Base-by-base conservation (phyloP, 2,329 filamentous ascomycete species). In the Ceratocystis albifundus region DNA sequence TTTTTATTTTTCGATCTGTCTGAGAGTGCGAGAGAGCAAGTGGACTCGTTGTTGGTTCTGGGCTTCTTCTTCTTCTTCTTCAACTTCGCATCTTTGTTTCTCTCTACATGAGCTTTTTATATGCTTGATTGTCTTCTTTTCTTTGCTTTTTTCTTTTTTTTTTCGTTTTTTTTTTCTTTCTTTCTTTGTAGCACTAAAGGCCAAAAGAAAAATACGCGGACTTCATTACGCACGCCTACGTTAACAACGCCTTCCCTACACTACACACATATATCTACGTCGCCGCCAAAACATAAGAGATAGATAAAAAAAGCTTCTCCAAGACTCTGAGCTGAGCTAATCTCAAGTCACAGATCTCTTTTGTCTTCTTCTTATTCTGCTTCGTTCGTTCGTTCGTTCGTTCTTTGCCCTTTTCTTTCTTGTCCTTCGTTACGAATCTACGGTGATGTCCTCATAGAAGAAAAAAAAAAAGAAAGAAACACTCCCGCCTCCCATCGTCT, bases 361-460 rank as follows among this genome's bases (percentile, higher is more conserved):
- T 62, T 36, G 61, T 61, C 28, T 46, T 66, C 20, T 50, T 45
- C 30, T 30, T 12, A 57, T 5, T 48, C 57, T 44, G 41, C 20
- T 66, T 67, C 50, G 30, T 32, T 59, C 46, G 46, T 66, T 67
- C 50, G 30, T 32, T 59, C 46, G 46, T 55, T 65, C 30, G 44
- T 36, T 41, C 59, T 57, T 12, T 20, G 28, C 25, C 22, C 48
- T 20, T 64, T 41, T 46, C 30, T 25, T 44, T 46, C 44, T 55
- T 59, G 36, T 48, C 28, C 61, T 57, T 66, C 17, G 46, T 66
- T 63, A 66, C 62, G 65, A 67, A 64, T 64, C 32, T 32, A 67
- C 45, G 65, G 61, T 64, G 25, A 67, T 64, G 61, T 61, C 61
- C 65, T 59, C 46, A 64, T 67, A 67, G 61, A 67, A 36, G 32